Base-by-base conservation (phyloP, 129 eudicot species). In the Arctium lappa region DNA sequence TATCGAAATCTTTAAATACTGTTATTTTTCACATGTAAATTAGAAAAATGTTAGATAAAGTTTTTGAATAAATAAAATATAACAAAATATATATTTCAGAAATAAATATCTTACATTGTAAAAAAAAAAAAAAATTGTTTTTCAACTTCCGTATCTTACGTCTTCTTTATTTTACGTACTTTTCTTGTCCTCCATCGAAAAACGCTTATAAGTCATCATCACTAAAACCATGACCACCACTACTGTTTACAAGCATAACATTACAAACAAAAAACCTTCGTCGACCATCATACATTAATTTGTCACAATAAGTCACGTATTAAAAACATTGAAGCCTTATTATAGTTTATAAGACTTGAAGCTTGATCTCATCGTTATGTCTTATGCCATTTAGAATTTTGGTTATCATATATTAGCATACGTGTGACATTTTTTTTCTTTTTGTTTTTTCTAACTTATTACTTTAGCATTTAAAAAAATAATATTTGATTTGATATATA, bases 211-310 rank as follows among this genome's bases (percentile, higher is more conserved):
- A 69, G 86, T 77, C 73, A 48, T 78, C 73, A 39, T 83, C 82
- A 77, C 34, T 48, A 68, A 38, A 82, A 71, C 48, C 78, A 77
- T 83, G 82, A 83, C 82, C 77, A 83, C 86, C 81, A 82, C 81
- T 81, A 81, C 30, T 9, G 9, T 27, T 29, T 40, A 71, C 36
- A 48, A 29, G 6, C 53, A 73, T 15, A 27, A 73, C 36, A 60
- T 81, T 72, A 80, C 75, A 79, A 15, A 69, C 16, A 69, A 73
- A 37, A 31, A 65, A 74, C 62, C 44, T 56, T 53, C 69, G 71
- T 75, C 85, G 37, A 82, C 71, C 56, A 30, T 81, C 75, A 22
- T 68, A 44, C 34, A 48, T 66, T 65, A 22, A 22, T 22, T 22
- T 22, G 27, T 22, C 27, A 0, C 27, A 22, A 22, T 22, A 22